Conservation (phyloP, 2,329 filamentous ascomycete genomes). For the Tympanopsis confertula region DNA sequence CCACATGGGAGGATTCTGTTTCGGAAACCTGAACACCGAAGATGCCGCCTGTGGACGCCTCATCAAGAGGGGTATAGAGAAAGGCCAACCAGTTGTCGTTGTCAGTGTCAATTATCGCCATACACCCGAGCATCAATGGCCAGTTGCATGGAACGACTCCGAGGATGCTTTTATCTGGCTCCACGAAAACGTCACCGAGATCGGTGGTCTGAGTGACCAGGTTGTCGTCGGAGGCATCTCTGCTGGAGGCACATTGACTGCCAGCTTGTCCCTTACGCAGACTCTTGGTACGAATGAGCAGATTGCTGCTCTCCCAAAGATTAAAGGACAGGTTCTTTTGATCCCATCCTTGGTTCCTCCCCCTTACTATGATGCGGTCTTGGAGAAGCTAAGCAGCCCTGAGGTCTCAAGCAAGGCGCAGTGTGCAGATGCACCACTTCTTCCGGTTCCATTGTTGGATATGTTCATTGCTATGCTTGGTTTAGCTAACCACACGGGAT, state of each 20-base stretch:
- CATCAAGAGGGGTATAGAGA: conserved; percentile 17
- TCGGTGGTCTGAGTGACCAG: conserved; percentile 23
- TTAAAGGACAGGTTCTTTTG: no score
- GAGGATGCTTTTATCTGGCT: conserved; percentile 44
- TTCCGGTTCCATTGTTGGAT: no score
- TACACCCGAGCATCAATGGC: conserved; percentile 39
- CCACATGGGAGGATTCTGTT: conserved; percentile 44
- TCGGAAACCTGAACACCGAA: conserved; percentile 39
- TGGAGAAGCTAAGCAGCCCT: no score
- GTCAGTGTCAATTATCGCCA: conserved; percentile 48
- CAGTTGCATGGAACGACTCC: conserved; percentile 37
- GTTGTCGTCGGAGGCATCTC: conserved; percentile 36
- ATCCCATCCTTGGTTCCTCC: no score
- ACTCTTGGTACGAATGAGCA: no score
- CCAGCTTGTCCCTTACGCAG: no score
- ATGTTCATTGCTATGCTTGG: no score
- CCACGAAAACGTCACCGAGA: conserved; percentile 23
- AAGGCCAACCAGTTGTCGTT: conserved; percentile 26
- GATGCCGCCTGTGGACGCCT: conserved; percentile 37
- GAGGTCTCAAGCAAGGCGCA: no score
- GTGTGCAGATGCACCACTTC: no score
- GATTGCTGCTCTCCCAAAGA: no score
- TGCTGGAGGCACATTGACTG: conserved; percentile 30
- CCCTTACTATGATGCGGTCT: no score
- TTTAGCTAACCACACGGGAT: no score